phyloP scores from a whole-genome alignment of 1,139 yeast genomes.

The Saccharomyces hybrid region DNA sequence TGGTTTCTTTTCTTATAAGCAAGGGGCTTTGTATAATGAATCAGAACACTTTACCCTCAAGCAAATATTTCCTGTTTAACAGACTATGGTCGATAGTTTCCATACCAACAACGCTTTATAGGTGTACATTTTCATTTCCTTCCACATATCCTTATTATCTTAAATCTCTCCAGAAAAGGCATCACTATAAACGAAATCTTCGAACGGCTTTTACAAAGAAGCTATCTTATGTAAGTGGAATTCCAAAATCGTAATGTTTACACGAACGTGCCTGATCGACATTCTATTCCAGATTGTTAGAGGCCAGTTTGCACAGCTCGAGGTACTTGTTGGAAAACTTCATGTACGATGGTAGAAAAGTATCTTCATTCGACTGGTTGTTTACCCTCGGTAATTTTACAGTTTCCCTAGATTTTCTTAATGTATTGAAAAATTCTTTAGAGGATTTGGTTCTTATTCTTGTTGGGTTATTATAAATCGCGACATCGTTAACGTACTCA shows the following conservation, averaged over 20 bases:
- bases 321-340: neutral
- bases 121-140: neutral
- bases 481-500: constrained; percentile 22
- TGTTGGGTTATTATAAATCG: constrained; percentile 14
- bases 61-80: neutral
- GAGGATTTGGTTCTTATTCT: constrained; percentile 9
- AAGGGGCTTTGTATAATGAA: neutral
- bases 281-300: neutral
- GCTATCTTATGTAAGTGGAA: neutral
- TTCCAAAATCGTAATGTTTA: neutral
- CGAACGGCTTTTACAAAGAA: neutral
- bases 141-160: neutral
- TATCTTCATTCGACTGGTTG: constrained; percentile 1
- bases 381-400: constrained; percentile 5
- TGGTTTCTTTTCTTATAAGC: neutral
- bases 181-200: neutral
- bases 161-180: neutral
- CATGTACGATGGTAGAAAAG: constrained; percentile 1
- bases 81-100: neutral
- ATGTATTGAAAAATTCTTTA: constrained; percentile 16
- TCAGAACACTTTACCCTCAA: neutral
- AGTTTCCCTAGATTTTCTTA: constrained; percentile 12
- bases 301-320: neutral
- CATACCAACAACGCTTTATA: neutral
- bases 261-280: neutral